Percentiles rank a stretch among this genome's conserved stretches.
Evolutionary conservation across 1,284 basidiomycete genomes (phyloP).

Genomic region (Athelia sp.): DNA sequence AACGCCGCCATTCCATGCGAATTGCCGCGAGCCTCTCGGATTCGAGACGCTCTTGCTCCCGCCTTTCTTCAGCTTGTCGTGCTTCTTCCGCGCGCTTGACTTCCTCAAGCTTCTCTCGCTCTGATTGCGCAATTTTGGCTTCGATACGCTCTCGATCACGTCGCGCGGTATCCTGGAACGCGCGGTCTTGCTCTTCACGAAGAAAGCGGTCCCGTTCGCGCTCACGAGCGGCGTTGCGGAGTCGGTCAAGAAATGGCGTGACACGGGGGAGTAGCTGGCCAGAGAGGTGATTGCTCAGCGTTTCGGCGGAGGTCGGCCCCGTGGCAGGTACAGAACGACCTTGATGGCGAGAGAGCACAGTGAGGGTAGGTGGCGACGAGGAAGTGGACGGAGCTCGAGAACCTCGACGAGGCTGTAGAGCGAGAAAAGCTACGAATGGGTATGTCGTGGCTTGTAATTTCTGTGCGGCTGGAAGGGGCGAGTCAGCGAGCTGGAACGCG

Average conservation of each 20-base stretch:
- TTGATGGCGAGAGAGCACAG: constrained; percentile 79
- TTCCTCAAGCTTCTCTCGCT: constrained; percentile 26
- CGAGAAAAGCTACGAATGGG: constrained; percentile 88
- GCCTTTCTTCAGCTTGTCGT: constrained; percentile 20
- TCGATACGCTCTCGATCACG: constrained; percentile 71
- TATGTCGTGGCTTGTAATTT: constrained; percentile 88
- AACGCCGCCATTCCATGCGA: constrained; percentile 46
- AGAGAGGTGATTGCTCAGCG: constrained; percentile 62
- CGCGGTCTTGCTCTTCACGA: constrained; percentile 79
- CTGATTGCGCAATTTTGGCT: constrained; percentile 43
- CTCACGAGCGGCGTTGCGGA: constrained; percentile 43
- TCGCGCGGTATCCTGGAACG: constrained; percentile 61
- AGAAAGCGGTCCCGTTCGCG: constrained; percentile 65
- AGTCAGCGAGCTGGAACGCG: constrained; percentile 4
- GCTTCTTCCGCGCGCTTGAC: constrained; percentile 23
- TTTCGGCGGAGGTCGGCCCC: constrained; percentile 55
- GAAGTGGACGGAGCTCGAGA: constrained; percentile 29
- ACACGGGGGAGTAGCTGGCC: constrained; percentile 77
- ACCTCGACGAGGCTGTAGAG: constrained; percentile 70
- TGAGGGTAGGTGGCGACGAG: constrained; percentile 49
- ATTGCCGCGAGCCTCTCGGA: constrained; percentile 24
- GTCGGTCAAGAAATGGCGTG: constrained; percentile 62
- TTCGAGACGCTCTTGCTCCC: constrained; percentile 31
- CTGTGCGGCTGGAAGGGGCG: constrained; percentile 55
- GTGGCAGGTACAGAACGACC: constrained; percentile 46